These are phyloP conservation scores for Colletotrichum trifolii DNA, from an alignment of 2,329 filamentous ascomycete genomes.

Conservation along the genomic window DNA sequence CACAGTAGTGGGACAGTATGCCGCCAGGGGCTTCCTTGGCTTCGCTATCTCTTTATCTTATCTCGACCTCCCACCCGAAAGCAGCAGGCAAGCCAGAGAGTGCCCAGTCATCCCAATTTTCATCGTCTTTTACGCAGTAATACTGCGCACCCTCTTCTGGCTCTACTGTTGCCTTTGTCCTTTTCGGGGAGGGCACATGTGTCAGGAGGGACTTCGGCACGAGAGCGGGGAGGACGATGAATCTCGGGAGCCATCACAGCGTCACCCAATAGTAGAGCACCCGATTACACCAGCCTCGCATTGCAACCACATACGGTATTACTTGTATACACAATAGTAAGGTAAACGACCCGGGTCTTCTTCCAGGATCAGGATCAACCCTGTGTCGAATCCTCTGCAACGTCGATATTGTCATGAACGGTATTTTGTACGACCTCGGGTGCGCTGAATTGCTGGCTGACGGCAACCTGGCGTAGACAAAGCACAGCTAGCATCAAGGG, in stretches of 20 bases:
- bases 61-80: slow-evolving; percentile 24
- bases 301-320: background rate
- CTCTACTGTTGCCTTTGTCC: background rate
- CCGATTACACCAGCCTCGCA: slow-evolving; percentile 5
- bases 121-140: background rate
- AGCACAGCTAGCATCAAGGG: slow-evolving; percentile 9
- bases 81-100: slow-evolving; percentile 4
- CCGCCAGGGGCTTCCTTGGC: slow-evolving; percentile 25
- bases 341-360: slow-evolving; percentile 6
- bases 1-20: background rate
- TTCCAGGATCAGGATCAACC: slow-evolving; percentile 11
- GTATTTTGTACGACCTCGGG: slow-evolving; percentile 6
- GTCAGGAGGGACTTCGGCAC: background rate
- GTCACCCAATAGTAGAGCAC: slow-evolving; percentile 17
- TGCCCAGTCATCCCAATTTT: slow-evolving; percentile 29
- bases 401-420: background rate
- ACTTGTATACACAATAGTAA: slow-evolving; percentile 1
- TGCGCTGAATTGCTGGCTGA: background rate
- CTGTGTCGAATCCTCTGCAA: slow-evolving; percentile 6
- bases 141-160: background rate
- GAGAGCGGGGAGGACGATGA: slow-evolving; percentile 3
- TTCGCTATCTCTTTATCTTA: slow-evolving; percentile 34
- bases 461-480: background rate
- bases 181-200: background rate
- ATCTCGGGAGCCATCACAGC: background rate